phyloP scores from a whole-genome alignment of 1,284 basidiomycete genomes.

The Cryptococcus maquisensis region DNA sequence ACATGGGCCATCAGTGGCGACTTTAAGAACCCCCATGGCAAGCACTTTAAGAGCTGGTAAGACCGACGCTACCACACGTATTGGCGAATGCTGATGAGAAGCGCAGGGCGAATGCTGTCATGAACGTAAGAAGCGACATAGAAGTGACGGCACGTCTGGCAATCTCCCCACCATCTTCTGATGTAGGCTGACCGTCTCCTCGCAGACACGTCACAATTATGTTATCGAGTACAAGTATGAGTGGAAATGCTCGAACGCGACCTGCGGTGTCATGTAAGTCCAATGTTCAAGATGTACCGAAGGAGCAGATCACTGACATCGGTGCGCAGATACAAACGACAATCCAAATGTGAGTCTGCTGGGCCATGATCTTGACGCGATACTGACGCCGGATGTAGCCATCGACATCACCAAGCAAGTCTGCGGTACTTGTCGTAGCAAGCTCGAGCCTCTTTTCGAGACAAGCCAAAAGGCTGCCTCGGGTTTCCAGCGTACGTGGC shows the following conservation, averaged over 20 bases:
- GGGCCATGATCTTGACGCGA: not conserved
- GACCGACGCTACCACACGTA: not conserved
- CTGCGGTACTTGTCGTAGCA: constrained; percentile 37
- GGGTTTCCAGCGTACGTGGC: constrained; percentile 36
- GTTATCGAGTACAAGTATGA: constrained; percentile 45
- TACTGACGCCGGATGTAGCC: constrained; percentile 15
- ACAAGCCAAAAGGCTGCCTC: constrained; percentile 25
- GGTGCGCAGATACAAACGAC: constrained; percentile 30
- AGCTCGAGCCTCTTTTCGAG: constrained; percentile 37
- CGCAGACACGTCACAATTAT: constrained; percentile 45
- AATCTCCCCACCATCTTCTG: not conserved
- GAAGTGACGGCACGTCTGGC: constrained; percentile 38
- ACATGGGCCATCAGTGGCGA: constrained; percentile 43
- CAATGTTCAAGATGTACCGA: not conserved
- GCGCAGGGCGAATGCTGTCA: constrained; percentile 40
- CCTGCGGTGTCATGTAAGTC: constrained; percentile 38
- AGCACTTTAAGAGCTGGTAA: constrained; percentile 44
- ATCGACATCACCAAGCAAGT: constrained; percentile 37
- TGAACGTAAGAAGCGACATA: constrained; percentile 39
- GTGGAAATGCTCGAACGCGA: constrained; percentile 38
- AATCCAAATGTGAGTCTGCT: constrained; percentile 36
- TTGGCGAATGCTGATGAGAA: not conserved
- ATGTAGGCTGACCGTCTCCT: not conserved
- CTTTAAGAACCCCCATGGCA: constrained; percentile 44
- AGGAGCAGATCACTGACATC: not conserved